These are phyloP conservation scores for Metschnikowia baotianmanensis DNA, from an alignment of 805 yeast genomes.

Conservation along the genomic window DNA sequence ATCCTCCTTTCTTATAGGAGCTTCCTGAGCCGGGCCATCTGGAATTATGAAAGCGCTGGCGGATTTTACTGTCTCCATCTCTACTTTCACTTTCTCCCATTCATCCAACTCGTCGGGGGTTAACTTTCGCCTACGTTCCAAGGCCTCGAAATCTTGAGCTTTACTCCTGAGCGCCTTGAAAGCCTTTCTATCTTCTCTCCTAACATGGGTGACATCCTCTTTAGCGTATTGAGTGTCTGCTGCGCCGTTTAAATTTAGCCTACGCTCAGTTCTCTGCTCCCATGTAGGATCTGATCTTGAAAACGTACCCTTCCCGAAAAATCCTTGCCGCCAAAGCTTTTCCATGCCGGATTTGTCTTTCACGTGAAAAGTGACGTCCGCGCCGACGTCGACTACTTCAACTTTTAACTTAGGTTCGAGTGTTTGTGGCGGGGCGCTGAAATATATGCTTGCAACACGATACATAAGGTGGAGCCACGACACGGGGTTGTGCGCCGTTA, in stretches of 20 bases:
- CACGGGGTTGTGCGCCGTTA: slow-evolving; percentile 64
- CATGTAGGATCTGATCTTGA: slow-evolving; percentile 94
- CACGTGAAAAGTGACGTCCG: slow-evolving; percentile 40
- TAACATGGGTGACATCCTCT: slow-evolving; percentile 73
- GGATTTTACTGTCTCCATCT: slow-evolving; percentile 12
- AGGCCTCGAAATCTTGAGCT: slow-evolving; percentile 49
- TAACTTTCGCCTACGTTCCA: slow-evolving; percentile 30
- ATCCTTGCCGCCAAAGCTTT: slow-evolving; percentile 78
- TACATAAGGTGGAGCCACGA: slow-evolving; percentile 54
- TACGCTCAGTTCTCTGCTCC: slow-evolving; percentile 58
- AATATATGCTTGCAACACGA: slow-evolving; percentile 24
- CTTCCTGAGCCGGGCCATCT: neutral
- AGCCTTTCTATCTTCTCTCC: slow-evolving; percentile 68
- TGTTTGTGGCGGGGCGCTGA: slow-evolving; percentile 27
- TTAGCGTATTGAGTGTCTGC: slow-evolving; percentile 34
- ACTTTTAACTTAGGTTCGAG: slow-evolving; percentile 22
- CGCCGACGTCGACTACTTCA: slow-evolving; percentile 11
- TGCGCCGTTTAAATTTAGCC: slow-evolving; percentile 35
- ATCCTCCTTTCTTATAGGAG: slow-evolving; percentile 15
- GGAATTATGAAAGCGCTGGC: neutral
- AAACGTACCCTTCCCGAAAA: slow-evolving; percentile 88
- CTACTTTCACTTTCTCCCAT: slow-evolving; percentile 17
- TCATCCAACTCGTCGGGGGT: slow-evolving; percentile 24
- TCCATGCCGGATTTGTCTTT: slow-evolving; percentile 45
- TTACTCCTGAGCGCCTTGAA: slow-evolving; percentile 68